Base-by-base conservation (phyloP, 2,329 filamentous ascomycete species). In the Epichloe hybrida region DNA sequence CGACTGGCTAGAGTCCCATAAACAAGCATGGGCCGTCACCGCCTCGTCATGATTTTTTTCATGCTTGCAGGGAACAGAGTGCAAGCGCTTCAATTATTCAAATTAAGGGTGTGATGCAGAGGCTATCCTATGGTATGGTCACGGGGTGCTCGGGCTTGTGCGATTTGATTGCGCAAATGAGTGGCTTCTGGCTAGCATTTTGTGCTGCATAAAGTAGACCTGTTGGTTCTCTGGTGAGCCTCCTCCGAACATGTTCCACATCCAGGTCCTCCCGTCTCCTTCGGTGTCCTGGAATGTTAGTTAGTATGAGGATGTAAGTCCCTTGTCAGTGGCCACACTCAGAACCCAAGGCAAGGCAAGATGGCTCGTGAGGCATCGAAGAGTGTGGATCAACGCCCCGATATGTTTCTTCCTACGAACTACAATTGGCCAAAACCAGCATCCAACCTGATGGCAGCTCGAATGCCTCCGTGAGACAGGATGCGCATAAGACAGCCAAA, bases 1-100 rank as follows among this genome's bases (percentile, higher is more conserved):
- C 2, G 63, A 72, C 50, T 75, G 69, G 66, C 60, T 79, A 34
- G 73, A 77, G 52, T 59, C 41, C 15, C 48, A 52, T 53, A 58
- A 54, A 34, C 52, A 56, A 47, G 54, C 56, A 40, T 61, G 57
- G 53, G 38, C 43, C 35, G 36, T 20, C 12, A 46, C 21, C 20
- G 27, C 34, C 27, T 49, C 46, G 49, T 51, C 49, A 49, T 50
- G 37, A 50, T 44, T 17, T 21, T 36, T n/a, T 15, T 4, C 34
- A 38, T 38, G 40, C 23, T 34, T 44, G 27, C 44, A 15, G 34
- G 12, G 15, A 6, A 37, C 36, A n/a, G 15, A 20, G 17, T 13
- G 13, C n/a, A 23, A 23, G 37, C n/a, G 23, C 37, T 17, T 4
- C 8, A n/a, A n/a, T 21, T n/a, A n/a, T n/a, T n/a, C n/a, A n/a